phyloP scores from a whole-genome alignment of 352 stramenopile genomes.

The Globisporangium echinulatum region DNA sequence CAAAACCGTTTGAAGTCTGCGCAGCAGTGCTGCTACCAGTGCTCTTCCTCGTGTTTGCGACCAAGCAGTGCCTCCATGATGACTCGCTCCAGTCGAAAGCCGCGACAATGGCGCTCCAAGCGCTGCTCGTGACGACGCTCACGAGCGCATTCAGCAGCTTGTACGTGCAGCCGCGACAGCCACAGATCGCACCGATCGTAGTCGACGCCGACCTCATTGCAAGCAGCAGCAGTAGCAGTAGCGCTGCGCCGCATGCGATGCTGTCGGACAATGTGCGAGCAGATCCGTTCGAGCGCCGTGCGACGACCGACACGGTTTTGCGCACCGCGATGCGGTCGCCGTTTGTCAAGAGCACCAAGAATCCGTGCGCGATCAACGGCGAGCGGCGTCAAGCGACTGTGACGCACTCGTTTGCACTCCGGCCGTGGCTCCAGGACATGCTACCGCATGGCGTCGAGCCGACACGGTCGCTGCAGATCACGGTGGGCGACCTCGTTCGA shows the following conservation, averaged over 20 bases:
- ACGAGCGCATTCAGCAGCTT: slow-evolving; percentile 41
- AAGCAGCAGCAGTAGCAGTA: neutral
- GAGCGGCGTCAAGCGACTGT: slow-evolving; percentile 24
- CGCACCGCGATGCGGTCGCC: slow-evolving; percentile 22
- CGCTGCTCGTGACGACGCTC: slow-evolving; percentile 22
- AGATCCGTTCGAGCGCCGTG: slow-evolving; percentile 13
- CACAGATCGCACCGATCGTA: slow-evolving; percentile 20
- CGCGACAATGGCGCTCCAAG: slow-evolving; percentile 20
- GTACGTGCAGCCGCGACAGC: slow-evolving; percentile 29
- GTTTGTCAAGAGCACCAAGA: slow-evolving; percentile 15
- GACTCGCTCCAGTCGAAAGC: slow-evolving; percentile 32
- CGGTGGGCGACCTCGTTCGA: slow-evolving; percentile 5
- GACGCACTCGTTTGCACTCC: slow-evolving; percentile 27
- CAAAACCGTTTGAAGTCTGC: slow-evolving; percentile 36
- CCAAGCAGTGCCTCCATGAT: slow-evolving; percentile 30
- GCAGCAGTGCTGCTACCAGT: slow-evolving; percentile 34
- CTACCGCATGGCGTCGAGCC: slow-evolving; percentile 16
- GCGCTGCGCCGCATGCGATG: neutral
- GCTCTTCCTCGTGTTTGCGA: slow-evolving; percentile 30
- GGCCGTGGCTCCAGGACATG: slow-evolving; percentile 28
- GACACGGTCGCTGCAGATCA: slow-evolving; percentile 12
- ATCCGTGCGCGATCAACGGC: slow-evolving; percentile 18
- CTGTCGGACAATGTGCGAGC: neutral
- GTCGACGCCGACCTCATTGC: slow-evolving; percentile 24
- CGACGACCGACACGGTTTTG: slow-evolving; percentile 27